Percentiles rank a stretch among this genome's conserved stretches.
Conservation (phyloP, 2,329 filamentous ascomycete species). For the Beauveria bassiana region DNA sequence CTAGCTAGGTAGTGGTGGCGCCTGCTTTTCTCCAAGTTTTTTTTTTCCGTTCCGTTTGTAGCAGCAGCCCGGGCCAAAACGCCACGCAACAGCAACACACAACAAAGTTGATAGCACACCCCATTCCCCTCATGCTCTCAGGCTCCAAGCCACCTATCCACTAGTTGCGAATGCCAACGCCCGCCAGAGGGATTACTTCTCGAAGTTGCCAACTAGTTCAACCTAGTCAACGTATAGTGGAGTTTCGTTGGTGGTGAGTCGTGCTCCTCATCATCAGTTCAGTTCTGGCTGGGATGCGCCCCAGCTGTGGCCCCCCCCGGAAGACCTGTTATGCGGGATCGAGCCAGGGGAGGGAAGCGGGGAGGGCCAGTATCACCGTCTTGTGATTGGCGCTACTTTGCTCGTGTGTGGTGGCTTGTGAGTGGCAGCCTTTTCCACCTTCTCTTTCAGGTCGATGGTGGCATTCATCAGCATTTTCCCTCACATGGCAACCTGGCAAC, state of each 20-base stretch:
- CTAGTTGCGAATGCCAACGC: background rate
- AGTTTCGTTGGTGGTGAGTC: background rate
- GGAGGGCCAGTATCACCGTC: conserved; percentile 18
- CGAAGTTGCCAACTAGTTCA: background rate
- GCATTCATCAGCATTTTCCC: conserved; percentile 19
- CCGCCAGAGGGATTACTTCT: conserved; percentile 2
- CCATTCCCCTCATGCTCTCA: background rate
- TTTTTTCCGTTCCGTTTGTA: background rate
- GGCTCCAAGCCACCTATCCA: background rate
- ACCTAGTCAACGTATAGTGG: background rate
- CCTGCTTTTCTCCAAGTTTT: background rate
- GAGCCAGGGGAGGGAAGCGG: conserved; percentile 14
- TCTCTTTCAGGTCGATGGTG: conserved; percentile 28
- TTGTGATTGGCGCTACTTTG: conserved; percentile 24
- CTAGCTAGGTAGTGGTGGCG: background rate
- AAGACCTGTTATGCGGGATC: conserved; percentile 8
- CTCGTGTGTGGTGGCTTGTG: conserved; percentile 22
- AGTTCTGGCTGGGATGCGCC: background rate
- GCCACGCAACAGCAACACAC: conserved; percentile 6
- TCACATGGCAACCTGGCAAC: conserved; percentile 14
- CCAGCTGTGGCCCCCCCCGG: conserved; percentile 7
- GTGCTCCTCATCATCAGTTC: background rate
- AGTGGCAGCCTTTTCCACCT: conserved; percentile 22
- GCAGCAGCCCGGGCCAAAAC: background rate
- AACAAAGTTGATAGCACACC: background rate